Percentiles rank a stretch among this genome's conserved stretches.
Evolutionary conservation across 73 alveolate genomes (phyloP).

Genomic region (Durusdinium trenchii): DNA sequence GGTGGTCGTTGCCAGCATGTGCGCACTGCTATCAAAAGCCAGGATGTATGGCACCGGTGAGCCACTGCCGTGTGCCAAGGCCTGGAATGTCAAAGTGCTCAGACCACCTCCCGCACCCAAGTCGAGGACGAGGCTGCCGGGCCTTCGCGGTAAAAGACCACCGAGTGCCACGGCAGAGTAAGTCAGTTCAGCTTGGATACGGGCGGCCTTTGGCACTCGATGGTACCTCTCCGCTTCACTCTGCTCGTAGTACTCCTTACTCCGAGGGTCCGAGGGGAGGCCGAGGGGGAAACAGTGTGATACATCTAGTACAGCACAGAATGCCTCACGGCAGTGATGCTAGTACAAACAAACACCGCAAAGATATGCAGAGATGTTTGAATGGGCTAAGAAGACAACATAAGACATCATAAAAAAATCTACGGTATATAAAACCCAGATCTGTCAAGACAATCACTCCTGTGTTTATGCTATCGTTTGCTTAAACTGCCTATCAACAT

Average conservation of each 20-base stretch:
- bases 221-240: slow-evolving; percentile 72
- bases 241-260: slow-evolving; percentile 65
- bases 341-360: too few species aligned
- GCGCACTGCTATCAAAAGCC: slow-evolving; percentile 72
- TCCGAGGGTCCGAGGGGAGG: too few species aligned
- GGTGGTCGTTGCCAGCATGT: slow-evolving; percentile 57
- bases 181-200: slow-evolving; percentile 85
- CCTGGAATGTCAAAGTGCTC: slow-evolving; percentile 54
- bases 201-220: slow-evolving; percentile 66
- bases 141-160: background rate
- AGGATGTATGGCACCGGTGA: slow-evolving; percentile 27
- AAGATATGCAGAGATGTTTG: too few species aligned
- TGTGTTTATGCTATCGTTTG: too few species aligned
- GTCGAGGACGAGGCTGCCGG: slow-evolving; percentile 34
- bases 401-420: too few species aligned
- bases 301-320: too few species aligned
- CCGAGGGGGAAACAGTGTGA: too few species aligned
- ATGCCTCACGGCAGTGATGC: too few species aligned
- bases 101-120: slow-evolving; percentile 95
- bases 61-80: slow-evolving; percentile 26
- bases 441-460: too few species aligned
- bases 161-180: slow-evolving; percentile 50
- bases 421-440: too few species aligned
- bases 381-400: too few species aligned
- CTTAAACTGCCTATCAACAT: too few species aligned